Percentiles rank a stretch among this genome's conserved stretches.
Conservation (phyloP, 2,329 filamentous ascomycete genomes). For the Ceratocystis albifundus region DNA sequence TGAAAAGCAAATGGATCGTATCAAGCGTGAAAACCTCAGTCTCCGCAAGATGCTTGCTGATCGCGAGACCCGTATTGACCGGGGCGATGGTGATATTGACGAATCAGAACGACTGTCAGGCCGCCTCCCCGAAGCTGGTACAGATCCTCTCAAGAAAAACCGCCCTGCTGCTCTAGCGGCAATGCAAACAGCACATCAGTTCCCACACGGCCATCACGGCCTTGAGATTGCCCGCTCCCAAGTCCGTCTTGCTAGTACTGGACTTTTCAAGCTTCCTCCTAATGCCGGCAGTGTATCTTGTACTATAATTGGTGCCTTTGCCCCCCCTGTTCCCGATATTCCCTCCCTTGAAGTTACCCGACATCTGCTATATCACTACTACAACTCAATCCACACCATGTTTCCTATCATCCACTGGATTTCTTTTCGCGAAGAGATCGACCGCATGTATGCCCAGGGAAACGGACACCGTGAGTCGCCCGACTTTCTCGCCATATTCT, state of each 20-base stretch:
- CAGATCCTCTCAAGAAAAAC: constrained; percentile 22
- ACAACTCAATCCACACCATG: constrained; percentile 62
- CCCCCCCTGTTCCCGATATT: constrained; percentile 49
- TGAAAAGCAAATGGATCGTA: constrained; percentile 74
- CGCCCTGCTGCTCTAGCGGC: constrained; percentile 22
- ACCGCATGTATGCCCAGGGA: constrained; percentile 59
- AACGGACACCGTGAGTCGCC: constrained; percentile 42
- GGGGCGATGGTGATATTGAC: constrained; percentile 38
- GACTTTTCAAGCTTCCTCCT: constrained; percentile 22
- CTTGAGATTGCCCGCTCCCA: constrained; percentile 22
- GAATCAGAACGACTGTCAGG: constrained; percentile 37
- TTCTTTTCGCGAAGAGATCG: constrained; percentile 63
- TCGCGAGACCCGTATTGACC: constrained; percentile 39
- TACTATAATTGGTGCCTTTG: constrained; percentile 31
- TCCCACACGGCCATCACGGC: constrained; percentile 19
- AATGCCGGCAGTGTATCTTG: constrained; percentile 23
- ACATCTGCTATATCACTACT: constrained; percentile 63
- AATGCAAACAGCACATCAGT: constrained; percentile 20
- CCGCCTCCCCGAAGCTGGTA: constrained; percentile 17
- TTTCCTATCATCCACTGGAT: constrained; percentile 85
- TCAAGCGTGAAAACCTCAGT: constrained; percentile 68
- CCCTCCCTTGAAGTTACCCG: constrained; percentile 61
- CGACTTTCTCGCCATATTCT: constrained; percentile 70
- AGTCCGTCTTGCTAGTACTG: constrained; percentile 21
- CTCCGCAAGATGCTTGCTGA: constrained; percentile 54